These are phyloP conservation scores for Daphne laureola DNA, from an alignment of 441 rosid genomes.

Conservation along the genomic window DNA sequence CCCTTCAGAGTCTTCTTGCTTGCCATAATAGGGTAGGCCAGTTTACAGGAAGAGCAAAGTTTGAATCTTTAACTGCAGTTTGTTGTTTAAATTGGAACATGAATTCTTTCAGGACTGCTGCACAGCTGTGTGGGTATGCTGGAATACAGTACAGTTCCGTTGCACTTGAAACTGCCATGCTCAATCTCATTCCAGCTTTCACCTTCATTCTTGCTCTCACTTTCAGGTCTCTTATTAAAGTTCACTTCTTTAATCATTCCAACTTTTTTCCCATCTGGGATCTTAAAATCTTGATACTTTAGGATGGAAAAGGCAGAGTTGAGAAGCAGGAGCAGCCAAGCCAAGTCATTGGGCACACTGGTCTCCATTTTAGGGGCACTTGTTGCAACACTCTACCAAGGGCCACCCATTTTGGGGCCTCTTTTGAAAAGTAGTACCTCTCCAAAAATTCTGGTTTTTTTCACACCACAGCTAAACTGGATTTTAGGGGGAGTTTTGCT, in stretches of 20 bases:
- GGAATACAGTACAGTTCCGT: conserved; percentile 42
- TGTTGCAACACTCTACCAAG: conserved; percentile 39
- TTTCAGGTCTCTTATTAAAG: conserved; percentile 24
- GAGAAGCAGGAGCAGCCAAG: conserved; percentile 33
- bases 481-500: conserved; percentile 36
- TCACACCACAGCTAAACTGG: conserved; percentile 22
- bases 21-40: conserved; percentile 21
- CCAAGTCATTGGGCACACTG: conserved; percentile 39
- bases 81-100: too few relatives aligned
- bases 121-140: conserved; percentile 26
- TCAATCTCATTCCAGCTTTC: conserved; percentile 45
- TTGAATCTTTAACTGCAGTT: too few relatives aligned
- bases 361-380: conserved; percentile 40
- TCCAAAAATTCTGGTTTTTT: conserved; percentile 7
- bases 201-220: conserved; percentile 42
- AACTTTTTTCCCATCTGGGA: too few relatives aligned
- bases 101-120: conserved; percentile 5
- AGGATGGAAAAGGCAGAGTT: conserved; percentile 47
- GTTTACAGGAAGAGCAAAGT: too few relatives aligned
- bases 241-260: too few relatives aligned
- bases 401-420: conserved; percentile 25
- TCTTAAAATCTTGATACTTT: too few relatives aligned
- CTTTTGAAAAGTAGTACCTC: neutral
- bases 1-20: conserved; percentile 22
- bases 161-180: conserved; percentile 38